phyloP scores from a whole-genome alignment of 352 stramenopile genomes.

The Plasmopara viticola region DNA sequence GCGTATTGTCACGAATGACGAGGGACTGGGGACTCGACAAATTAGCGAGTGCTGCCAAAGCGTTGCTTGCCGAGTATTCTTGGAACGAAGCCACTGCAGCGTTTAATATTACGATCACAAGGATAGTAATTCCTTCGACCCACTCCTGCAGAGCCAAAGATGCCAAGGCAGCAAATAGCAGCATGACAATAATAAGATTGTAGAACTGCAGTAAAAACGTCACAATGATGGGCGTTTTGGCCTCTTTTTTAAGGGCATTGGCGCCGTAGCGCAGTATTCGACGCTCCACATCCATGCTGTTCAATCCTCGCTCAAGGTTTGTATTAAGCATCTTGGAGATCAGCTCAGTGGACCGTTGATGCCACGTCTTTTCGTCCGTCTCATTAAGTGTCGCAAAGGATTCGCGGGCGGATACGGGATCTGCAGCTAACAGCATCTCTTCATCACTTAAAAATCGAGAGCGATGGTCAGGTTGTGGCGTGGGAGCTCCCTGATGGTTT shows the following conservation, averaged over 20 bases:
- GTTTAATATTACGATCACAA: constrained; percentile 64
- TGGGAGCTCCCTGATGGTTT: constrained; percentile 7
- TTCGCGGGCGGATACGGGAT: constrained; percentile 36
- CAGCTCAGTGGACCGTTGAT: constrained; percentile 34
- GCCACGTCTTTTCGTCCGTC: constrained; percentile 46
- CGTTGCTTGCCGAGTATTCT: constrained; percentile 58
- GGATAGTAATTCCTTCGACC: constrained; percentile 63
- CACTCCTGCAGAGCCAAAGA: constrained; percentile 55
- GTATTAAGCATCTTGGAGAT: constrained; percentile 51
- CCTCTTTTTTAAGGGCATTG: constrained; percentile 63
- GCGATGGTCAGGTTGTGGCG: constrained; percentile 31
- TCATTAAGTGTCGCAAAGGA: constrained; percentile 56
- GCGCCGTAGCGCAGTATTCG: constrained; percentile 39
- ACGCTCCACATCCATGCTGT: constrained; percentile 32
- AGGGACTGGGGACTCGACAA: constrained; percentile 60
- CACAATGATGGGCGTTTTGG: constrained; percentile 47
- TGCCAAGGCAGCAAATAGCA: constrained; percentile 51
- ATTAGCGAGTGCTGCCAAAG: constrained; percentile 48
- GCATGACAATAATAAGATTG: constrained; percentile 69
- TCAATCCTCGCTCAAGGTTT: constrained; percentile 40
- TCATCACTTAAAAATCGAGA: constrained; percentile 56
- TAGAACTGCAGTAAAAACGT: constrained; percentile 75
- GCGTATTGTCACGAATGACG: constrained; percentile 54
- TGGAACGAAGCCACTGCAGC: constrained; percentile 53
- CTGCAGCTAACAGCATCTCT: constrained; percentile 45